Evolutionary conservation across 768 basidiomycete species (phyloP).

Genomic region (Boletus bicolor): DNA sequence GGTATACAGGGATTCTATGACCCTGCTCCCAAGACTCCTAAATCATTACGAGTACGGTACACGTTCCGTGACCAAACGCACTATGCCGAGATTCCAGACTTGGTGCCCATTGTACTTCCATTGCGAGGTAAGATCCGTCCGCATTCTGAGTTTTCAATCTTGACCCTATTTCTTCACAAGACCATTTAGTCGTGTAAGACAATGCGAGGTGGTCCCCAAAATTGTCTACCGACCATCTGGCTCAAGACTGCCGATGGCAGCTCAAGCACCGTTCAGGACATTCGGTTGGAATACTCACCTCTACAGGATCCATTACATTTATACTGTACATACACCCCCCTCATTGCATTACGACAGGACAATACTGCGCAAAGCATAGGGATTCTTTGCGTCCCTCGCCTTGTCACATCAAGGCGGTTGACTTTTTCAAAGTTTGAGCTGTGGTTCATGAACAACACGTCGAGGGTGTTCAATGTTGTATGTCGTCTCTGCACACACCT

Average conservation of each 20-base stretch:
- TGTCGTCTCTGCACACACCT: slow-evolving; percentile 13
- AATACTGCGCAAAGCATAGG: slow-evolving; percentile 3
- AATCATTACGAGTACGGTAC: slow-evolving; percentile 71
- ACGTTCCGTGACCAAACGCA: slow-evolving; percentile 71
- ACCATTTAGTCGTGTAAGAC: slow-evolving; percentile 29
- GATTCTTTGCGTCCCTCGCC: slow-evolving; percentile 10
- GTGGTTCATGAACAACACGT: slow-evolving; percentile 26
- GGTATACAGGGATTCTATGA: slow-evolving; percentile 87
- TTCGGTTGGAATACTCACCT: slow-evolving; percentile 6
- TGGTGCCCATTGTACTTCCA: slow-evolving; percentile 67
- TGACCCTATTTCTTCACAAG: slow-evolving; percentile 16
- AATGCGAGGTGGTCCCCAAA: not conserved
- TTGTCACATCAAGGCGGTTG: slow-evolving; percentile 11
- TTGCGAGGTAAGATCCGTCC: slow-evolving; percentile 57
- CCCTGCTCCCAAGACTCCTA: slow-evolving; percentile 69
- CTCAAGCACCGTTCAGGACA: not conserved
- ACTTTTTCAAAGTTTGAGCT: not conserved
- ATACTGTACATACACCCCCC: slow-evolving; percentile 25
- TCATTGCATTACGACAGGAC: slow-evolving; percentile 23
- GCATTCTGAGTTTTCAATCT: not conserved
- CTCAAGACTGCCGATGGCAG: slow-evolving; percentile 3
- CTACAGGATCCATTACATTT: slow-evolving; percentile 24
- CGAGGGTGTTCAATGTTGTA: slow-evolving; percentile 8
- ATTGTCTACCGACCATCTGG: slow-evolving; percentile 3
- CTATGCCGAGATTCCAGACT: slow-evolving; percentile 74